phyloP scores from a whole-genome alignment of 257 asterid genomes.

The Orobanche coerulescens region DNA sequence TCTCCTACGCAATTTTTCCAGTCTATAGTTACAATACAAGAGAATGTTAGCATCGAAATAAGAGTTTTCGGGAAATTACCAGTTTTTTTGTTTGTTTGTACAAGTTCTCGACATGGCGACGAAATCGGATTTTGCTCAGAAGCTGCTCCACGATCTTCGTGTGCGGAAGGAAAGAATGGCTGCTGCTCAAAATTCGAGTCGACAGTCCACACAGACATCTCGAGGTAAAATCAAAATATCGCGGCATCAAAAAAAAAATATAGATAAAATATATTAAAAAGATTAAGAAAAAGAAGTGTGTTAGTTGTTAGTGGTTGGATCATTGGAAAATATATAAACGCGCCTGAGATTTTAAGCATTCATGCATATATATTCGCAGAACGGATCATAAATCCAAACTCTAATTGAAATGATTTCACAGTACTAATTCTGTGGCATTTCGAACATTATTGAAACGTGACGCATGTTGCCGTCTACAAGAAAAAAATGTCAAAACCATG shows the following conservation, averaged over 20 bases:
- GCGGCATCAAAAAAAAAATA: too few relatives aligned
- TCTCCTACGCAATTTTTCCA: background rate
- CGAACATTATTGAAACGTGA: too few relatives aligned
- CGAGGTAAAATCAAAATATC: constrained; percentile 38
- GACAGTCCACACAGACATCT: constrained; percentile 31
- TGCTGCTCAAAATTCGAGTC: constrained; percentile 39
- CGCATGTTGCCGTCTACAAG: too few relatives aligned
- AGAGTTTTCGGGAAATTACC: background rate
- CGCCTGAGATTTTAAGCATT: too few relatives aligned
- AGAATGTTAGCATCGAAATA: background rate
- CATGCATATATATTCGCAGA: too few relatives aligned
- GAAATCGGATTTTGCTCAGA: constrained; percentile 80
- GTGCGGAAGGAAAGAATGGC: constrained; percentile 59
- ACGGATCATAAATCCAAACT: background rate
- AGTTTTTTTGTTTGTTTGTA: too few relatives aligned
- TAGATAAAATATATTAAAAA: too few relatives aligned
- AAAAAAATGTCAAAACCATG: background rate
- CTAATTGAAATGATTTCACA: background rate
- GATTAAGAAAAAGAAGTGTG: too few relatives aligned
- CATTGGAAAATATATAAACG: too few relatives aligned
- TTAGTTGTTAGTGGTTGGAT: too few relatives aligned
- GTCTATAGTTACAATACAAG: background rate
- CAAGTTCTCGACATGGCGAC: constrained; percentile 36
- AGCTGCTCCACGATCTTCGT: constrained; percentile 75
- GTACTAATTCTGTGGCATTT: background rate